Conservation (phyloP, 306 rosid genomes). For the Cucumis melo region DNA sequence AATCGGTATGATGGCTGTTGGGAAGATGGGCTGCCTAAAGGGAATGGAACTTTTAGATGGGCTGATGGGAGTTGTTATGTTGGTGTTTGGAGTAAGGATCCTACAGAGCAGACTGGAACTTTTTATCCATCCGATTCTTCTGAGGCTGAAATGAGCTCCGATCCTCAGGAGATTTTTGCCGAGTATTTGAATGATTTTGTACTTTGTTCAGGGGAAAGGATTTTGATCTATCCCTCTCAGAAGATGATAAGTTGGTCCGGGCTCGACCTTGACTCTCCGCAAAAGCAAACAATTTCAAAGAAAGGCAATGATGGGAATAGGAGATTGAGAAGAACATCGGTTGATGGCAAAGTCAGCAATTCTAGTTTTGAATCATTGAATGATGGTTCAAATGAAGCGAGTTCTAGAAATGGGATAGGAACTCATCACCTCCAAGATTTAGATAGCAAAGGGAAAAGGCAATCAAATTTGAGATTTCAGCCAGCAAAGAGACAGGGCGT, state of each 20-base stretch:
- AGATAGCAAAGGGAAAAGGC: constrained; percentile 13
- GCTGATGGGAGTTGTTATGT: constrained; percentile 54
- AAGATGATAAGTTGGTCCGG: constrained; percentile 34
- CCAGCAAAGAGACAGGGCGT: constrained; percentile 54
- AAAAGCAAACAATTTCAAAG: constrained; percentile 9
- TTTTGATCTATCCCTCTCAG: constrained; percentile 57
- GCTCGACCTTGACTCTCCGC: constrained; percentile 17
- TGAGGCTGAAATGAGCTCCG: constrained; percentile 27
- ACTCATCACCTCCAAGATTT: constrained; percentile 15
- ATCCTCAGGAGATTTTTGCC: constrained; percentile 41
- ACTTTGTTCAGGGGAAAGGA: constrained; percentile 37
- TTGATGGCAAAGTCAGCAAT: constrained; percentile 40
- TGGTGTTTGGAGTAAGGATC: constrained; percentile 66
- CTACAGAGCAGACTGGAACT: constrained; percentile 45
- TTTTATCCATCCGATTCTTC: constrained; percentile 37
- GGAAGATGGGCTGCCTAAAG: constrained; percentile 72
- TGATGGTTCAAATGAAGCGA: constrained; percentile 15
- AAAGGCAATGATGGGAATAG: constrained; percentile 21
- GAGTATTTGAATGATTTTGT: constrained; percentile 35
- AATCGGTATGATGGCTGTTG: constrained; percentile 74
- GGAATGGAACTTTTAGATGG: constrained; percentile 71
- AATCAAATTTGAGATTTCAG: constrained; percentile 22
- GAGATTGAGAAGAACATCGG: constrained; percentile 22
- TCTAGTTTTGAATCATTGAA: constrained; percentile 23
- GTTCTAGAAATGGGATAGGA: constrained; percentile 20